Percentiles rank a stretch among this genome's conserved stretches.
phyloP scores from a whole-genome alignment of 2,329 filamentous ascomycete genomes.

The Venturia nashicola region DNA sequence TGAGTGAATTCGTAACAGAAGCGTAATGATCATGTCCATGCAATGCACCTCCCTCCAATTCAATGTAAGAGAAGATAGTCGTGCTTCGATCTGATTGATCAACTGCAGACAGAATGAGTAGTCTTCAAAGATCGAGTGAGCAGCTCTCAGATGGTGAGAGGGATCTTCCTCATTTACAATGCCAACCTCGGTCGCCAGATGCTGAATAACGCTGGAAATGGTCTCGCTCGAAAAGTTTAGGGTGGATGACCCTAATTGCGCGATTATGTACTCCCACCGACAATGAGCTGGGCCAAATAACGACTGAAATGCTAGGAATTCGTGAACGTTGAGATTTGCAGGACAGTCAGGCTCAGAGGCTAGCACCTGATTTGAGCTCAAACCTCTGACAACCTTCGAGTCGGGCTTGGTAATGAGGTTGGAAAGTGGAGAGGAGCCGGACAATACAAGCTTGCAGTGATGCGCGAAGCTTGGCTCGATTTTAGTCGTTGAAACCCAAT shows the following conservation, averaged over 20 bases:
- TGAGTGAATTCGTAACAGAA: slow-evolving; percentile 29
- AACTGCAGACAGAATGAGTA: slow-evolving; percentile 36
- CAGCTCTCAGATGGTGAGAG: slow-evolving; percentile 27
- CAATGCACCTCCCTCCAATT: slow-evolving; percentile 48
- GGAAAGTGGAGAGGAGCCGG: neutral
- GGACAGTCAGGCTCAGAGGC: slow-evolving; percentile 40
- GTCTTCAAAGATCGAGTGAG: slow-evolving; percentile 41
- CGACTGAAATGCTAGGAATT: slow-evolving; percentile 40
- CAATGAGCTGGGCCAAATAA: slow-evolving; percentile 33
- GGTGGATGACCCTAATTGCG: slow-evolving; percentile 39
- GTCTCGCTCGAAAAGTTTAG: slow-evolving; percentile 48
- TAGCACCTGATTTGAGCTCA: slow-evolving; percentile 42
- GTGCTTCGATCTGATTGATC: slow-evolving; percentile 33
- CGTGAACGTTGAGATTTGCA: slow-evolving; percentile 32
- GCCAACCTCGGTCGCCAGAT: slow-evolving; percentile 44
- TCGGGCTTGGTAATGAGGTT: neutral
- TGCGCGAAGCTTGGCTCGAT: slow-evolving; percentile 30
- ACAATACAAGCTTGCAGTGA: neutral
- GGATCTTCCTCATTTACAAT: slow-evolving; percentile 23
- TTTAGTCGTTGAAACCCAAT: slow-evolving; percentile 26
- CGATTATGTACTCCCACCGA: slow-evolving; percentile 36
- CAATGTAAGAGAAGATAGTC: slow-evolving; percentile 32
- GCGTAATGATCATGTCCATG: slow-evolving; percentile 45
- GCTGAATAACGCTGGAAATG: slow-evolving; percentile 36
- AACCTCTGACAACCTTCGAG: slow-evolving; percentile 29